phyloP scores from a whole-genome alignment of 1,284 basidiomycete species.

The Cryptococcus sp. region DNA sequence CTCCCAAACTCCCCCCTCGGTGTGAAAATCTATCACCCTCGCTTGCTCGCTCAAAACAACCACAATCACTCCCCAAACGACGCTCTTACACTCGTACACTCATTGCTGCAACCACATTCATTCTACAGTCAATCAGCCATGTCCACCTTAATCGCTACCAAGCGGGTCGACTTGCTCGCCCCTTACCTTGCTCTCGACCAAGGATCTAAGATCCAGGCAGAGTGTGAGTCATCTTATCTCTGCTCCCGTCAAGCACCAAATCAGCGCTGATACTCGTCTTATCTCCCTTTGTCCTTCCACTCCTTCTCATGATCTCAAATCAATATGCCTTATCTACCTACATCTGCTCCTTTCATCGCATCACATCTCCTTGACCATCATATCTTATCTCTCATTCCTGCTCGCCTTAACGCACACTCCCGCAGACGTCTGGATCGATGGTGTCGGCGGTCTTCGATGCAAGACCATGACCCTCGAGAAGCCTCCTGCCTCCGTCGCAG shows the following conservation, averaged over 20 bases:
- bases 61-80: no score
- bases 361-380: no score
- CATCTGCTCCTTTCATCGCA: no score
- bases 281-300: not conserved
- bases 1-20: no score
- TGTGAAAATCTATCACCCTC: no score
- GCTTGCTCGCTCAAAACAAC: no score
- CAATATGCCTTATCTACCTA: no score
- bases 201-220: conserved; percentile 85
- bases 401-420: not conserved
- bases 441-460: conserved; percentile 84
- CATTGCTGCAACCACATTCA: not conserved
- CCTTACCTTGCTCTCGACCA: conserved; percentile 83
- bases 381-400: conserved; percentile 9
- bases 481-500: conserved; percentile 45
- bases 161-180: conserved; percentile 79
- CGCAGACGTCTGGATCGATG: conserved; percentile 92
- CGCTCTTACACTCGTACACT: no score
- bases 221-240: conserved; percentile 63
- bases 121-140: conserved; percentile 31
- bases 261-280: not conserved
- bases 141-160: conserved; percentile 55
- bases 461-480: conserved; percentile 71
- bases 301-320: no score
- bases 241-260: not conserved